Conservation (phyloP, 768 basidiomycete species). For the Tremella fuciformis region DNA sequence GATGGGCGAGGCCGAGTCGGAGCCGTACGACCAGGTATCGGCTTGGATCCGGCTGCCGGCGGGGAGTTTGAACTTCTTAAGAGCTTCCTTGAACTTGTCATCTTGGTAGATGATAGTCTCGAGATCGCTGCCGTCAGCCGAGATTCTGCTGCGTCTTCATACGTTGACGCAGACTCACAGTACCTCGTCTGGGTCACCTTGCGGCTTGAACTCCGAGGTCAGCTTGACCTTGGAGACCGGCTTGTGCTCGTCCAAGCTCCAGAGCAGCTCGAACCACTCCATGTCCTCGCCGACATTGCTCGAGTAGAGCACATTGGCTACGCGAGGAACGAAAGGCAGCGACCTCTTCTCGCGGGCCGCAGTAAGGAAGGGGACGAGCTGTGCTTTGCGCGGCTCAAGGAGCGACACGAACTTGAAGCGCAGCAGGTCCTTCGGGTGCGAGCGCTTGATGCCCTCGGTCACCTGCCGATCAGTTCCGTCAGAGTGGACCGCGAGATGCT, state of each 20-base stretch:
- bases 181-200: slow-evolving; percentile 8
- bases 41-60: slow-evolving; percentile 3
- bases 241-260: too few relatives aligned
- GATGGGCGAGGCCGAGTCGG: not conserved
- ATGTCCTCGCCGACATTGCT: not conserved
- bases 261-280: too few relatives aligned
- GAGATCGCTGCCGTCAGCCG: not conserved
- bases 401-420: slow-evolving; percentile 3
- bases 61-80: slow-evolving; percentile 10
- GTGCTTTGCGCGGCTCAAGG: not conserved
- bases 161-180: not conserved
- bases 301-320: slow-evolving; percentile 2
- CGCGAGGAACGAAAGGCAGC: not conserved
- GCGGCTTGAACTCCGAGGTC: slow-evolving; percentile 4
- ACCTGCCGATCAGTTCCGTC: not conserved
- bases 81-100: slow-evolving; percentile 7
- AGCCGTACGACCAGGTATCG: slow-evolving; percentile 10
- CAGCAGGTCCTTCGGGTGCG: not conserved
- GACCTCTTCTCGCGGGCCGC: not conserved
- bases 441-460: not conserved
- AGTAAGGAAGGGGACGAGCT: not conserved
- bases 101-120: slow-evolving; percentile 2
- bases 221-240: not conserved
- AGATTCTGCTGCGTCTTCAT: too few relatives aligned
- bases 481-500: not conserved